Base-by-base conservation (phyloP, 1,284 basidiomycete species). In the Fomitopsis schrenkii region DNA sequence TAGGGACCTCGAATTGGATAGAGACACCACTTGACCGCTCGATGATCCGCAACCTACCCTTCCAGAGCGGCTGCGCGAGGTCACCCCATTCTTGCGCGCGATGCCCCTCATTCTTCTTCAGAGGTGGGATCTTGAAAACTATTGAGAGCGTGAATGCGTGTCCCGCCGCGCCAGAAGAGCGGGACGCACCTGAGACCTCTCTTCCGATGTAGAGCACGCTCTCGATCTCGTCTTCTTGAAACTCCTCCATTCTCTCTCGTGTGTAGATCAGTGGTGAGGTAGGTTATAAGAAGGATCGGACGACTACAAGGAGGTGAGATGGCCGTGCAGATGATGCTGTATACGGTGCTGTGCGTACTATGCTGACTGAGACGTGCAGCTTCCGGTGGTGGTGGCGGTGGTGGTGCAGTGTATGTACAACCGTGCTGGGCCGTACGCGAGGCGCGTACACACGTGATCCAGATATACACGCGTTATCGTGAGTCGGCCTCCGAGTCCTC, bases 71-170 rank as follows among this genome's bases (percentile, higher is more conserved):
- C 58, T 83, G 73, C 28, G 84, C 84, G 57, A 94, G 83, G 75
- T 95, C 91, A 9, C 93, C 93, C 86, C 93, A 94, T 67, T 94
- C 90, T 59, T 86, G 87, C 10, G 93, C 93, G 46, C 91, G 85
- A 74, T 94, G 90, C 1, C 93, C 93, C 69, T 93, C 93, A 67
- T 95, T 93, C 35, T 82, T 84, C 67, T 86, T 91, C 68, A 95
- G 77, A 28, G 92, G 86, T 7, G 94, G 93, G 59, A 94, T 91
- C 79, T 87, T 90, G 79, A 84, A 91, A 45, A 93, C 90, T 92
- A 69, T 36, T 35, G 53, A 57, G 61, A 62, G 65, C 61, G 63
- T 64, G 48, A 46, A 38, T 58, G 63, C 58, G 9, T 26, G 33
- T 40, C 12, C n/a, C 52, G 48, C 33, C 22, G 35, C 12, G 5